A percentile compares a stretch with the other conserved stretches of the same genome.
These are phyloP conservation scores for Citrullus mucosospermus DNA, from an alignment of 306 rosid species.

Conservation along the genomic window DNA sequence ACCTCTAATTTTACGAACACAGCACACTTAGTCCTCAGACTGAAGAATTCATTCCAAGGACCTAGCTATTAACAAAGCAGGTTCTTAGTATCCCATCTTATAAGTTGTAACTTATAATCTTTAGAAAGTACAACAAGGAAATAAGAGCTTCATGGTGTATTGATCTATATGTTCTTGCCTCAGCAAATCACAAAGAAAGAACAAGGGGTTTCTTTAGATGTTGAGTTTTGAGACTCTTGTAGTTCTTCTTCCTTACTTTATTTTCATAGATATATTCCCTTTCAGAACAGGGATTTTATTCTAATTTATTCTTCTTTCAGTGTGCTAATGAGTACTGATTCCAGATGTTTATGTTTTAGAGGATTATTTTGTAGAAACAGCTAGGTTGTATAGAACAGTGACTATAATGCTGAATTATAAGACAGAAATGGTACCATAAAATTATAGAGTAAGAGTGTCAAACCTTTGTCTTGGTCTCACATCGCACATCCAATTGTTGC, in stretches of 20 bases:
- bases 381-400: too few relatives aligned
- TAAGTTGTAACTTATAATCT: not conserved
- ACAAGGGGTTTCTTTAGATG: not conserved
- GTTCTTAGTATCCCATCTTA: not conserved
- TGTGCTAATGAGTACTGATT: not conserved
- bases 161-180: not conserved
- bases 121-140: not conserved
- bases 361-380: not conserved
- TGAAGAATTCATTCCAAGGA: not conserved
- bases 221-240: not conserved
- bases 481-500: conserved; percentile 75
- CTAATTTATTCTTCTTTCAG: not conserved
- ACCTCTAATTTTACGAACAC: not conserved
- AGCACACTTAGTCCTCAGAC: not conserved
- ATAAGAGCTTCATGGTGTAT: not conserved
- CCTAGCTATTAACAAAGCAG: not conserved
- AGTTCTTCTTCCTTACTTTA: not conserved
- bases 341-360: not conserved
- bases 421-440: not conserved
- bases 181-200: not conserved
- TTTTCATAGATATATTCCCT: not conserved
- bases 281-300: not conserved
- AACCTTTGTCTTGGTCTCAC: conserved; percentile 98
- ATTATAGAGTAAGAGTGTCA: not conserved
- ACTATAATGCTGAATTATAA: not conserved